These are phyloP conservation scores for Nigrograna mackinnonii DNA, from an alignment of 2,329 filamentous ascomycete species.

Conservation along the genomic window DNA sequence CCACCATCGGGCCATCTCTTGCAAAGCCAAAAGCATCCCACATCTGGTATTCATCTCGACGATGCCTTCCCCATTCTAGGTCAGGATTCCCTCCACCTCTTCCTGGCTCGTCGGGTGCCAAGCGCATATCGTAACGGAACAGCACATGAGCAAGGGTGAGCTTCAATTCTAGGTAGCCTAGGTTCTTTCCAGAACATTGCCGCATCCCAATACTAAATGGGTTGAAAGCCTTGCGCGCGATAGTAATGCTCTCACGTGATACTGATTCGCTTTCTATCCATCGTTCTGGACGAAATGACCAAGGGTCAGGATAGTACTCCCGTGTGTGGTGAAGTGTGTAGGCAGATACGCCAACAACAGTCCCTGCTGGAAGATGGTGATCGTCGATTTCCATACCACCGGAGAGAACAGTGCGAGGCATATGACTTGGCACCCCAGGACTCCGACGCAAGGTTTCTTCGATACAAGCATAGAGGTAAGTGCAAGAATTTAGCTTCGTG, in stretches of 20 bases:
- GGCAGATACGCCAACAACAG: conserved; percentile 26
- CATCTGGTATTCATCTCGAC: conserved; percentile 64
- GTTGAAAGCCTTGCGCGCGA: conserved; percentile 68
- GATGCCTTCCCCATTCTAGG: conserved; percentile 21
- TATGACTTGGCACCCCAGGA: conserved; percentile 25
- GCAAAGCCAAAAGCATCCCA: conserved; percentile 72
- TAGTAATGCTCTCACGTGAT: conserved; percentile 6
- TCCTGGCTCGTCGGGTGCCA: conserved; percentile 15
- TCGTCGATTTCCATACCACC: conserved; percentile 26
- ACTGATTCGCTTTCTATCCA: conserved; percentile 24
- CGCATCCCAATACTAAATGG: conserved; percentile 65
- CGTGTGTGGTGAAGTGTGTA: conserved; percentile 25
- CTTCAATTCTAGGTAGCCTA: conserved; percentile 68
- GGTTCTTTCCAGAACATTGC: conserved; percentile 69
- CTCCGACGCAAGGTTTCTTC: conserved; percentile 35
- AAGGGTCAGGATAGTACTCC: conserved; percentile 17
- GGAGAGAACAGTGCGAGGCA: conserved; percentile 29
- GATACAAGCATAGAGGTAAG: conserved; percentile 34
- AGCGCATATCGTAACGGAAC: conserved; percentile 60
- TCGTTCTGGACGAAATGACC: conserved; percentile 21
- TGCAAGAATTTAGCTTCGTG: conserved; percentile 20
- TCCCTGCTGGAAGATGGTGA: conserved; percentile 20
- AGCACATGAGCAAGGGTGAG: conserved; percentile 62
- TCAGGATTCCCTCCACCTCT: conserved; percentile 16
- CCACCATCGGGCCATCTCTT: conserved; percentile 70